Evolutionary conservation across 495 filamentous ascomycete genomes (phyloP).

Genomic region (Xylaria venustula): DNA sequence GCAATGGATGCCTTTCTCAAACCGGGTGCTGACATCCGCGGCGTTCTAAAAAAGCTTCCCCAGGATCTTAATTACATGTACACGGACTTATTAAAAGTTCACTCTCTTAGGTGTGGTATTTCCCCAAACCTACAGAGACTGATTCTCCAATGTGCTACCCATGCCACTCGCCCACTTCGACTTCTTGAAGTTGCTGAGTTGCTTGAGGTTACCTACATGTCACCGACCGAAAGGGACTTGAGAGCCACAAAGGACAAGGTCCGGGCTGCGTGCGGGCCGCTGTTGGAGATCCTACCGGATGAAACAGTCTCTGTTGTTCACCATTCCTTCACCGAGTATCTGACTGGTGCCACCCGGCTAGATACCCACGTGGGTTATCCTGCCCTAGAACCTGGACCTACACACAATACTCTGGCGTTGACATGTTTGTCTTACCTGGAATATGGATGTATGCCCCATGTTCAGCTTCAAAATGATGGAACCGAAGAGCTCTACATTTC

Average conservation of each 20-base stretch:
- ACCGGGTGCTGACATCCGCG: slow-evolving; percentile 16
- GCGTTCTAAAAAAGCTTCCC: slow-evolving; percentile 30
- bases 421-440: slow-evolving; percentile 23
- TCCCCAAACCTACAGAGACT: slow-evolving; percentile 40
- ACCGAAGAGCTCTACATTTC: neutral
- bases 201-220: slow-evolving; percentile 23
- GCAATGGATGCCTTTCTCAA: slow-evolving; percentile 44
- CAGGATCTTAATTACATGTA: slow-evolving; percentile 47
- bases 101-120: slow-evolving; percentile 35
- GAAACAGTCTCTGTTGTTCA: slow-evolving; percentile 52
- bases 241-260: slow-evolving; percentile 28
- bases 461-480: no score
- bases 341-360: slow-evolving; percentile 24
- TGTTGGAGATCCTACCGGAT: slow-evolving; percentile 49
- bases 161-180: slow-evolving; percentile 49
- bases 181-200: slow-evolving; percentile 48
- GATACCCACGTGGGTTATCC: slow-evolving; percentile 19
- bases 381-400: slow-evolving; percentile 24
- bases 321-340: slow-evolving; percentile 56
- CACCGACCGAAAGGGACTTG: slow-evolving; percentile 1
- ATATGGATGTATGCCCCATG: no score
- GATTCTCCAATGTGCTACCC: slow-evolving; percentile 49
- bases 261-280: slow-evolving; percentile 43
- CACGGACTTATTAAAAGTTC: slow-evolving; percentile 39
- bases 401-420: slow-evolving; percentile 26